Evolutionary conservation across 805 yeast species (phyloP).

Genomic region (Lachancea mirantina): DNA sequence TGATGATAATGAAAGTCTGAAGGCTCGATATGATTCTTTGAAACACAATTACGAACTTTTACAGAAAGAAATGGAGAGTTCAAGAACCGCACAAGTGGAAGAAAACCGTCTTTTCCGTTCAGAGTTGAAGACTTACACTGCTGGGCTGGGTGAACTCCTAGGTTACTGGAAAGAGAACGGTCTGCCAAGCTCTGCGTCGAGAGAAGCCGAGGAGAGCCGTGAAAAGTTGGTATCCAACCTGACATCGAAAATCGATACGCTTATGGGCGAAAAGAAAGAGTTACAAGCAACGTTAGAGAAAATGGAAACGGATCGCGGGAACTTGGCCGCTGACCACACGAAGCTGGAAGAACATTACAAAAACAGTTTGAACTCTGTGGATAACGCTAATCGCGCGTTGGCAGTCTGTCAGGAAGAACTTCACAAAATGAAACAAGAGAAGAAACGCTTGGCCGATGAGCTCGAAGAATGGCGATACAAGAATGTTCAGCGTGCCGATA

Average conservation of each 20-base stretch:
- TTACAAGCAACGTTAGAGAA: constrained; percentile 30
- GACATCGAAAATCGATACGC: constrained; percentile 51
- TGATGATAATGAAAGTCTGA: constrained; percentile 37
- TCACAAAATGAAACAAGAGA: constrained; percentile 47
- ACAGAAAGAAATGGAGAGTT: constrained; percentile 37
- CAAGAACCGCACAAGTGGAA: constrained; percentile 34
- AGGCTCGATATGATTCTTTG: constrained; percentile 42
- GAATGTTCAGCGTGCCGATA: constrained; percentile 12
- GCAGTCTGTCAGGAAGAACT: constrained; percentile 67
- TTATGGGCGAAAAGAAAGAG: constrained; percentile 41
- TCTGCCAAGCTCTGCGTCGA: constrained; percentile 5
- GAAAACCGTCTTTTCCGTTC: constrained; percentile 29
- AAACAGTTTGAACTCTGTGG: constrained; percentile 63
- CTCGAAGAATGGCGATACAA: constrained; percentile 59
- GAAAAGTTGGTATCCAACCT: constrained; percentile 34
- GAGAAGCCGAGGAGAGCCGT: constrained; percentile 13
- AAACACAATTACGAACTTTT: constrained; percentile 40
- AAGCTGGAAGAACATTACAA: constrained; percentile 59
- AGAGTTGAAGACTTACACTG: constrained; percentile 22
- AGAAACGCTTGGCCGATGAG: constrained; percentile 53
- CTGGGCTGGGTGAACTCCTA: constrained; percentile 25
- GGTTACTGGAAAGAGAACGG: constrained; percentile 19
- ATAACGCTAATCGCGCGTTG: constrained; percentile 69
- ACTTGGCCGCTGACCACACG: constrained; percentile 27
- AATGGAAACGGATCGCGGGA: constrained; percentile 16